Evolutionary conservation across 129 eudicot genomes (phyloP), one percentile per base, ranked within the genome.

Genomic region (Escallonia rubra): DNA sequence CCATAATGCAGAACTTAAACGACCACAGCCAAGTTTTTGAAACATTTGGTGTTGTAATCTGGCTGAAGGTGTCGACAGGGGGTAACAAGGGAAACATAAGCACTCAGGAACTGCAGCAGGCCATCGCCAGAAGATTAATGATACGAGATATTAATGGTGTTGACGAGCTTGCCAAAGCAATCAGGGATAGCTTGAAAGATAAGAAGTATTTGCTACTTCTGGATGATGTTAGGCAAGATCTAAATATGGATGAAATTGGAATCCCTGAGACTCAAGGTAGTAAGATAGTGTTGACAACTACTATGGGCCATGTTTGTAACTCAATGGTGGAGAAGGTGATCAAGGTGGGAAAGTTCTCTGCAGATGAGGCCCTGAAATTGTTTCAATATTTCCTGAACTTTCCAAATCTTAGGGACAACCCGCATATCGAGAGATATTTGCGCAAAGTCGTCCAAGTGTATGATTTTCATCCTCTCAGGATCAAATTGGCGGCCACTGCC

Each of bases 1-100:
- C 76, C 6, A 59, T 76, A n/a, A 70, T 76, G 81, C 67, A 76
- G 71, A 76, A 70, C 41, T 65, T 76, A 63, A 76, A 76, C 66
- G 65, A 76, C 57, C 74, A 75, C 45, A 38, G 2, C 40, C 42
- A 75, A 45, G 76, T 64, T 50, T 66, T 42, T 70, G 61, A 59
- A 58, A 48, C 42, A 62, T 76, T 76, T 76, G 76, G 70, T 60
- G 47, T 76, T 48, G 72, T 76, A 4, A 76, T 76, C 6, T 76
- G 81, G 76, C 53, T 76, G 7, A 65, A 73, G 7, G 68, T 61
- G 16, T 70, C 81, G 10, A 46, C 7, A 12, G 61, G 65, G 50
- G 58, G 58, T 67, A 64, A 9, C 23, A 51, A 70, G 65, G 34
- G 34, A 23, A 70, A 70, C 41, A 61, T 41, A 15, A 62, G 66